A percentile compares a stretch with the other conserved stretches of the same genome.
Evolutionary conservation across 768 basidiomycete genomes (phyloP).

Genomic region (Lyophyllum semitale): DNA sequence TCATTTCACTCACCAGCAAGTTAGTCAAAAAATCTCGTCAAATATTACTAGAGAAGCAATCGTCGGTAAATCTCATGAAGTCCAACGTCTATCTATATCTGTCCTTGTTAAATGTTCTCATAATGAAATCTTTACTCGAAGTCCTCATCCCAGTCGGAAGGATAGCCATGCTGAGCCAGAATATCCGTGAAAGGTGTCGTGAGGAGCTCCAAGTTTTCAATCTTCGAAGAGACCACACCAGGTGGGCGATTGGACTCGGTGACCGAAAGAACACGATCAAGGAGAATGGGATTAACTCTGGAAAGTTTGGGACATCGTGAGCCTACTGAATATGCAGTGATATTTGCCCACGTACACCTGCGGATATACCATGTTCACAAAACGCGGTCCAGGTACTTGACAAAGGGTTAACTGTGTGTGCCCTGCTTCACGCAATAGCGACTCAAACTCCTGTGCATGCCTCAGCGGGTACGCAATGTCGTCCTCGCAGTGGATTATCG

Average conservation of each 20-base stretch:
- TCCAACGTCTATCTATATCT: too few relatives aligned
- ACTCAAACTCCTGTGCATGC: conserved; percentile 20
- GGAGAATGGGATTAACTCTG: conserved; percentile 9
- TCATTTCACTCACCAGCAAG: too few relatives aligned
- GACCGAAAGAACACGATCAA: conserved; percentile 4
- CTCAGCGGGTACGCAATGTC: conserved; percentile 31
- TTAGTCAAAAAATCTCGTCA: too few relatives aligned
- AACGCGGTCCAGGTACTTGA: conserved; percentile 30
- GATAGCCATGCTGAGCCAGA: conserved; percentile 4
- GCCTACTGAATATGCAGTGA: background rate
- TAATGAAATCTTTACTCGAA: background rate
- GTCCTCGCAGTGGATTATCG: conserved; percentile 30
- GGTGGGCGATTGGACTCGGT: background rate
- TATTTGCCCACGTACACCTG: conserved; percentile 21
- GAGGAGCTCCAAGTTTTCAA: background rate
- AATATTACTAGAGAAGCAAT: too few relatives aligned
- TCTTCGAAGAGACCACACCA: background rate
- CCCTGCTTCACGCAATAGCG: conserved; percentile 19
- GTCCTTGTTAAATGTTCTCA: background rate
- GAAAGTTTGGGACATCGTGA: background rate
- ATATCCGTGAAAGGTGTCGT: conserved; percentile 1
- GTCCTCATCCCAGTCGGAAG: conserved; percentile 2
- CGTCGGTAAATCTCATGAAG: too few relatives aligned
- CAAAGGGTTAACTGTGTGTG: conserved; percentile 19
- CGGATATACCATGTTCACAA: conserved; percentile 24